Percentiles rank a stretch among this genome's conserved stretches.
Evolutionary conservation across 768 basidiomycete genomes (phyloP).

Genomic region (Termitomyces sp.): DNA sequence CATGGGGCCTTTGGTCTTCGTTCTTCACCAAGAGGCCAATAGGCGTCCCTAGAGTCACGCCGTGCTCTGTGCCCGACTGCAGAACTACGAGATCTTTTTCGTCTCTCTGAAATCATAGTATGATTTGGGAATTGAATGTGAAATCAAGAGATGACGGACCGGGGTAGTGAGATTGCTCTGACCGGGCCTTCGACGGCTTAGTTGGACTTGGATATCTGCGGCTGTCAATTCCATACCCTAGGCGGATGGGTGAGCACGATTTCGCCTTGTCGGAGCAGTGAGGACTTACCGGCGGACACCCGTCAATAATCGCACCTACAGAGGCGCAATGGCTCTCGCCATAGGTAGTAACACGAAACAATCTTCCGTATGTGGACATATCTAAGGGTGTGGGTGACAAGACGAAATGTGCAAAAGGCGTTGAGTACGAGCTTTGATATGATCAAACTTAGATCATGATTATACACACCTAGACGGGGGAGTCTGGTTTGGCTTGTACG

Average conservation of each 20-base stretch:
- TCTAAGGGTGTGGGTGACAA: slow-evolving; percentile 2
- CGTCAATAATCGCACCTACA: slow-evolving; percentile 96
- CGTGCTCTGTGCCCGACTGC: slow-evolving; percentile 92
- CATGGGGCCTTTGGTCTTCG: slow-evolving; percentile 97
- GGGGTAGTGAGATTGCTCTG: slow-evolving; percentile 97
- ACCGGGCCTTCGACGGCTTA: slow-evolving; percentile 88
- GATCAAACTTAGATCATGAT: neutral
- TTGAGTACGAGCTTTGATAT: neutral
- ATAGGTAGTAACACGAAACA: slow-evolving; percentile 94
- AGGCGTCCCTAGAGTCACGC: slow-evolving; percentile 94
- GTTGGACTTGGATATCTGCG: slow-evolving; percentile 85
- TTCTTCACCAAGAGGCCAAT: slow-evolving; percentile 96
- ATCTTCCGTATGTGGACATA: slow-evolving; percentile 92
- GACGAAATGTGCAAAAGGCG: neutral
- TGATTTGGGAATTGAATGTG: neutral
- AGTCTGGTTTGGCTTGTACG: neutral
- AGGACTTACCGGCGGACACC: slow-evolving; percentile 82
- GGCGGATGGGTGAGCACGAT: slow-evolving; percentile 5
- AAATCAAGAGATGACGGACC: slow-evolving; percentile 39
- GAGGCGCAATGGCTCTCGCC: slow-evolving; percentile 97
- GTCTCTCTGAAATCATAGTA: slow-evolving; percentile 54
- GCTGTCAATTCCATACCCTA: slow-evolving; percentile 81
- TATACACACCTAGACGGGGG: neutral
- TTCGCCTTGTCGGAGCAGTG: neutral
- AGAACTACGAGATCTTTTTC: slow-evolving; percentile 93